Evolutionary conservation across 2,329 filamentous ascomycete genomes (phyloP).

Genomic region (Colletotrichum endophyticum): DNA sequence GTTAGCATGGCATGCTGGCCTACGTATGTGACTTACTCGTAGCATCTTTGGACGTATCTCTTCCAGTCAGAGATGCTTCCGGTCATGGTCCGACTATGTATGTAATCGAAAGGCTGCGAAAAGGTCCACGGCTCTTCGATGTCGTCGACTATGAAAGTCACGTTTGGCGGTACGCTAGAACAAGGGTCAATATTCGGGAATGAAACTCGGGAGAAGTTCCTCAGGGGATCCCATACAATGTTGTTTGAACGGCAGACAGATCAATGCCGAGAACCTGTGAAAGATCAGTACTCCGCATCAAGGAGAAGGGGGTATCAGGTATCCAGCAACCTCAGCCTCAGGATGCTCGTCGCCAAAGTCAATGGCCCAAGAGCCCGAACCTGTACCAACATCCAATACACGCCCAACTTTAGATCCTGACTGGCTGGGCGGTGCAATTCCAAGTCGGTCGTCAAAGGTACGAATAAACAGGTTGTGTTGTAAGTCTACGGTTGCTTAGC

Average conservation of each 20-base stretch:
- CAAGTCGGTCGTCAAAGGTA: neutral
- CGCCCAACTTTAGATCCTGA: neutral
- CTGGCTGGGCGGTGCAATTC: neutral
- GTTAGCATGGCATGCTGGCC: neutral
- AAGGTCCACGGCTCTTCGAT: neutral
- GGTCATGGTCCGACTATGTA: neutral
- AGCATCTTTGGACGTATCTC: neutral
- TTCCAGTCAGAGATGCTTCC: neutral
- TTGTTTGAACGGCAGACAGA: neutral
- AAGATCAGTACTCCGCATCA: neutral
- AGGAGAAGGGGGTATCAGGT: neutral
- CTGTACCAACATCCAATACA: neutral
- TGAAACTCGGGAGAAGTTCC: too few species aligned
- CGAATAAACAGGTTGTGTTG: neutral
- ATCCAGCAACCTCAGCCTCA: neutral
- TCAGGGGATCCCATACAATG: neutral
- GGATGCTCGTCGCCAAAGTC: neutral
- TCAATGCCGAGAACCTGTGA: neutral
- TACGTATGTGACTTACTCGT: neutral
- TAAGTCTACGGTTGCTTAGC: neutral
- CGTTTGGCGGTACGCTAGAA: neutral
- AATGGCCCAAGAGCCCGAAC: neutral
- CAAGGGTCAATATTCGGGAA: neutral
- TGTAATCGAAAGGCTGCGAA: neutral
- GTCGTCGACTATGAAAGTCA: neutral